These are phyloP conservation scores for Trametes coccinea DNA, from an alignment of 768 basidiomycete species.

Conservation along the genomic window DNA sequence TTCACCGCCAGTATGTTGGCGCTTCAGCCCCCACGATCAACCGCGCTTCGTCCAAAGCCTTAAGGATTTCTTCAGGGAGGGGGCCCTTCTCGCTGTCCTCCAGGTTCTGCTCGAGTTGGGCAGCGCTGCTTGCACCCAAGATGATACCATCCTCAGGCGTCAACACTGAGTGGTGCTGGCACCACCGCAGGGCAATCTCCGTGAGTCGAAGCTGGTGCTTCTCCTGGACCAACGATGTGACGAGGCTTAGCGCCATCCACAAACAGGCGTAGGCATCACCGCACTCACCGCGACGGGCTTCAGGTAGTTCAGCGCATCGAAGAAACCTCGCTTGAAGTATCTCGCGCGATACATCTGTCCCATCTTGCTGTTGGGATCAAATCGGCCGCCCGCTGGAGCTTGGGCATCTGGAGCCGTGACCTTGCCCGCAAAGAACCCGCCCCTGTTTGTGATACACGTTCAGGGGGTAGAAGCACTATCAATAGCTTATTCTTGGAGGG, in stretches of 20 bases:
- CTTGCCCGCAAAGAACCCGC: conserved; percentile 61
- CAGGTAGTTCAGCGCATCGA: conserved; percentile 44
- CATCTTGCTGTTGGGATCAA: conserved; percentile 38
- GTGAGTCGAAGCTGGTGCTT: conserved; percentile 48
- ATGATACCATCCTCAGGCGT: conserved; percentile 47
- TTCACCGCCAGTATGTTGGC: conserved; percentile 29
- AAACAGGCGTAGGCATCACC: background rate
- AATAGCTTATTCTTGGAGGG: background rate
- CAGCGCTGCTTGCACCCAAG: conserved; percentile 47
- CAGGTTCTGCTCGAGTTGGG: conserved; percentile 47
- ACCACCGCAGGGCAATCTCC: conserved; percentile 63
- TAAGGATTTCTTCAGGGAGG: conserved; percentile 51
- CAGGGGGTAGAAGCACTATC: background rate
- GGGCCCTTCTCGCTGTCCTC: conserved; percentile 52
- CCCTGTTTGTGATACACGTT: conserved; percentile 31
- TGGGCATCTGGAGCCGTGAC: conserved; percentile 38
- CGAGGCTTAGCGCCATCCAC: background rate
- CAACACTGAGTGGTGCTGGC: conserved; percentile 55
- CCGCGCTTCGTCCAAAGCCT: conserved; percentile 52
- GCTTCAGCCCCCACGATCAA: conserved; percentile 34
- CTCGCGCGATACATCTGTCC: conserved; percentile 49
- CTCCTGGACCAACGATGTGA: conserved; percentile 31
- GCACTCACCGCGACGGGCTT: conserved; percentile 42
- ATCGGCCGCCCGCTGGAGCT: conserved; percentile 41
- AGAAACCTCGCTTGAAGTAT: conserved; percentile 44